Conservation (phyloP, 2,329 filamentous ascomycete species). For the Cladophialophora immunda region DNA sequence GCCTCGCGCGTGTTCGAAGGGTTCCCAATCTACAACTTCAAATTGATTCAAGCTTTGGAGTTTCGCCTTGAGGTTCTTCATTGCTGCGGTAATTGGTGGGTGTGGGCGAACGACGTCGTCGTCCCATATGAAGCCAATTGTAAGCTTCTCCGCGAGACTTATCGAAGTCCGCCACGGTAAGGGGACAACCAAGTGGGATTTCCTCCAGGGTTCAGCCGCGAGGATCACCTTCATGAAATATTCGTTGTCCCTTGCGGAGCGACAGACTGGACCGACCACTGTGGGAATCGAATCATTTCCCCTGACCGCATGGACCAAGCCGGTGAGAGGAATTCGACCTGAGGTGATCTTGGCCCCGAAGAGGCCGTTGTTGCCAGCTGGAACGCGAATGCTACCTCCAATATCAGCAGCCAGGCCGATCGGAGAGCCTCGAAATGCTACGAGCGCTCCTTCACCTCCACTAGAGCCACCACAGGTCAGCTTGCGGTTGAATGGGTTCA, state of each 20-base stretch:
- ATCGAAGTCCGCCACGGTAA: neutral
- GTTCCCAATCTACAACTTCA: no score
- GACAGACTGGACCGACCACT: neutral
- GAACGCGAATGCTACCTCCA: conserved; percentile 43
- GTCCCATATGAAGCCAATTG: no score
- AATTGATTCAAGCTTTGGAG: no score
- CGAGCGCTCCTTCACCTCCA: conserved; percentile 65
- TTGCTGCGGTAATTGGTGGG: no score
- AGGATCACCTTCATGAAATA: no score
- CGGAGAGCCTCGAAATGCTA: conserved; percentile 61
- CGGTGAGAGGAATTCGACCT: neutral
- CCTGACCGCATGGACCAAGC: neutral
- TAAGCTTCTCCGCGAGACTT: no score
- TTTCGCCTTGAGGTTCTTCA: no score
- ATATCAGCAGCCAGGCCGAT: conserved; percentile 65
- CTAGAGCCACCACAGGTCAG: conserved; percentile 64
- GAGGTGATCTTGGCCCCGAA: neutral
- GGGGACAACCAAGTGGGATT: neutral
- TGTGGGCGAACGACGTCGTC: no score
- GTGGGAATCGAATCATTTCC: neutral
- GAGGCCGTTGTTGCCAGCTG: conserved; percentile 8
- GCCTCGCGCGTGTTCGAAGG: no score
- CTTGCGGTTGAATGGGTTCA: conserved; percentile 61
- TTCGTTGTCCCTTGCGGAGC: no score
- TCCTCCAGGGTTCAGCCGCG: neutral